Evolutionary conservation across 2,329 filamentous ascomycete species (phyloP).

Genomic region (Anthostomella pinea): DNA sequence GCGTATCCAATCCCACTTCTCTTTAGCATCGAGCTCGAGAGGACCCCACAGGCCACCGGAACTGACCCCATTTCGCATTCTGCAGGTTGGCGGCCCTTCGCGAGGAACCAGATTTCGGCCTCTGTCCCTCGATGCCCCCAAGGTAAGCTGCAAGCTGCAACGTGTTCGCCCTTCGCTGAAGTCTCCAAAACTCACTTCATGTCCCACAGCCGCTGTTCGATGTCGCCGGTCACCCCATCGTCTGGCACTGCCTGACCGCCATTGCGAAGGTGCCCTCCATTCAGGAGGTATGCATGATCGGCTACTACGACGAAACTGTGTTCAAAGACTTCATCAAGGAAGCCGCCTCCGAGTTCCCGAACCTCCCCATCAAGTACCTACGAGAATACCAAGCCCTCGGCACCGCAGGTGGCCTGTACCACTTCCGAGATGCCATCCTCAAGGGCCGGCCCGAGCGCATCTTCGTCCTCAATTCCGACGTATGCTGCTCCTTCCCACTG

Average conservation of each 20-base stretch:
- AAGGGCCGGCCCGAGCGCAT: constrained; percentile 93
- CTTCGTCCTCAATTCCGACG: constrained; percentile 96
- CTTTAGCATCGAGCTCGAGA: constrained; percentile 19
- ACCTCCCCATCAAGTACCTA: constrained; percentile 89
- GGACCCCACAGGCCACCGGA: constrained; percentile 18
- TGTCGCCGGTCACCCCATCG: constrained; percentile 95
- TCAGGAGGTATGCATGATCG: constrained; percentile 95
- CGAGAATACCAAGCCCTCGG: constrained; percentile 96
- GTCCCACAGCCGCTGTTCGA: constrained; percentile 84
- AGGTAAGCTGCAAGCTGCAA: no score
- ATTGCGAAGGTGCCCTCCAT: constrained; percentile 86
- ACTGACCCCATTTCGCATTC: constrained; percentile 29
- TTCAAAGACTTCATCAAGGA: constrained; percentile 99
- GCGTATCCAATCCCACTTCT: constrained; percentile 34
- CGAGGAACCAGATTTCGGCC: constrained; percentile 94
- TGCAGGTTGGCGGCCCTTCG: constrained; percentile 87
- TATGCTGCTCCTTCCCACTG: constrained; percentile 97
- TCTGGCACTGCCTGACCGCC: constrained; percentile 94
- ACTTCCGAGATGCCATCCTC: constrained; percentile 98
- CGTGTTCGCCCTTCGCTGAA: constrained; percentile 10
- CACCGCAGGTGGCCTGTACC: constrained; percentile 94
- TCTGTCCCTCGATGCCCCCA: constrained; percentile 91
- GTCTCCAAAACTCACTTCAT: no score
- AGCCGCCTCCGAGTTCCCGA: constrained; percentile 76
- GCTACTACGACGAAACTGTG: constrained; percentile 96